Evolutionary conservation across 2,329 filamentous ascomycete genomes (phyloP).

Genomic region (Fusarium domesticum): DNA sequence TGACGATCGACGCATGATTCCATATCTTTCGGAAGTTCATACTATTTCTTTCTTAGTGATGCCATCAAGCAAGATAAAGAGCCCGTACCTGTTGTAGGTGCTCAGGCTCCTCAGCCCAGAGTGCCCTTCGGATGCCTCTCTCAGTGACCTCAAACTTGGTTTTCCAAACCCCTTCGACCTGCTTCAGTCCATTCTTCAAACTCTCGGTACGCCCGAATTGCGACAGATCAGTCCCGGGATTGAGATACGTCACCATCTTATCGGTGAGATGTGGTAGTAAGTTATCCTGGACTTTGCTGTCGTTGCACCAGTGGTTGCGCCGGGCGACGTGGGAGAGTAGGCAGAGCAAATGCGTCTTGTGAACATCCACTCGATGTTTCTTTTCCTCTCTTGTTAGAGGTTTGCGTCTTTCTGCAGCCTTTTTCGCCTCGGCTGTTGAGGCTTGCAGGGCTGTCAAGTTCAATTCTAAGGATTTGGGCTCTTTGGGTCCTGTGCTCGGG

Average conservation of each 20-base stretch:
- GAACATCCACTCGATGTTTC: conserved; percentile 65
- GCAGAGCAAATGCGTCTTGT: conserved; percentile 83
- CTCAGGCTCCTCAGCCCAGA: conserved; percentile 70
- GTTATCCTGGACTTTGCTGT: conserved; percentile 62
- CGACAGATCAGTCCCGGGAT: conserved; percentile 62
- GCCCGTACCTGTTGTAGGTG: conserved; percentile 55
- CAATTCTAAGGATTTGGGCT: conserved; percentile 45
- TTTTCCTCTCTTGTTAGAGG: conserved; percentile 54
- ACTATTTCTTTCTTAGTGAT: conserved; percentile 39
- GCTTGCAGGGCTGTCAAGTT: conserved; percentile 49
- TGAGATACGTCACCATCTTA: conserved; percentile 64
- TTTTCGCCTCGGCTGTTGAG: conserved; percentile 31
- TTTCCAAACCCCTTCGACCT: conserved; percentile 65
- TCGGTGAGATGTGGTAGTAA: conserved; percentile 64
- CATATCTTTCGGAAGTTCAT: conserved; percentile 56
- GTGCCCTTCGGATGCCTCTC: conserved; percentile 64
- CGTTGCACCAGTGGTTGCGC: conserved; percentile 89
- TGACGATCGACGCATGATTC: conserved; percentile 66
- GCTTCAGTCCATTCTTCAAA: conserved; percentile 74
- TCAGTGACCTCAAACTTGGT: conserved; percentile 68
- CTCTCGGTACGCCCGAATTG: conserved; percentile 76
- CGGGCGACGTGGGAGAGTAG: conserved; percentile 73
- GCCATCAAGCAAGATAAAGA: not conserved
- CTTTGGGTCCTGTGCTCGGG: conserved; percentile 19
- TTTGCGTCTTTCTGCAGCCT: conserved; percentile 44